Percentiles rank a stretch among this genome's conserved stretches.
Evolutionary conservation across 2,329 filamentous ascomycete genomes (phyloP).

Genomic region (Diaporthe vexans): DNA sequence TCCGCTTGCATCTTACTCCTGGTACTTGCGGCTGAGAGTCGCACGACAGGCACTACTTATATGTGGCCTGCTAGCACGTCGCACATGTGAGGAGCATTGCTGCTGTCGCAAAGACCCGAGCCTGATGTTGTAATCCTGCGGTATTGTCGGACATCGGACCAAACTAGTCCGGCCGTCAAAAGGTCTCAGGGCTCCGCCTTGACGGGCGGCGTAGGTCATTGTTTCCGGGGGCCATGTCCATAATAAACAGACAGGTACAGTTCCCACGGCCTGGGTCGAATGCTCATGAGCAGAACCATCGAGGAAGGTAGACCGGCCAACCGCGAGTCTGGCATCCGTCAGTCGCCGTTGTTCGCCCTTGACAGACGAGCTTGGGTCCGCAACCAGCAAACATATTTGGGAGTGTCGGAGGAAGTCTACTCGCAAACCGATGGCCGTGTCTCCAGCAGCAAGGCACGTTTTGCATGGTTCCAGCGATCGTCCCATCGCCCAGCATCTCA

Average conservation of each 20-base stretch:
- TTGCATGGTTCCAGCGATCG: neutral
- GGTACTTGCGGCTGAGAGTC: neutral
- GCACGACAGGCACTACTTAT: slow-evolving; percentile 4
- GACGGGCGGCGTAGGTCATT: neutral
- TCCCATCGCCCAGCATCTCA: neutral
- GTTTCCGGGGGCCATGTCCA: neutral
- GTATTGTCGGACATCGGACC: slow-evolving; percentile 19
- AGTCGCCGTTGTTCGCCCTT: neutral
- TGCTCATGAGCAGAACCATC: neutral
- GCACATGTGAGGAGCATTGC: neutral
- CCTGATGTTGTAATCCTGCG: neutral
- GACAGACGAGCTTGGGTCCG: neutral
- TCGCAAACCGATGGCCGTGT: neutral
- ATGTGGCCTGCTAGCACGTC: neutral
- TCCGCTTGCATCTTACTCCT: no score
- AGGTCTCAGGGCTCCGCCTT: slow-evolving; percentile 3
- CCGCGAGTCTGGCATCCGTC: neutral
- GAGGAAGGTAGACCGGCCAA: neutral
- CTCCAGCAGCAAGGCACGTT: neutral
- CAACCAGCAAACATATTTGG: neutral
- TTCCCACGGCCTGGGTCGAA: neutral
- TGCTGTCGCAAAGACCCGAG: neutral
- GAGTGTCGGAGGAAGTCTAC: neutral
- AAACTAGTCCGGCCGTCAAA: slow-evolving; percentile 6
- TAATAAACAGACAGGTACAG: neutral